Evolutionary conservation across 1,284 basidiomycete species (phyloP), one percentile per base, ranked within the genome.

Genomic region (Tilletia caries): DNA sequence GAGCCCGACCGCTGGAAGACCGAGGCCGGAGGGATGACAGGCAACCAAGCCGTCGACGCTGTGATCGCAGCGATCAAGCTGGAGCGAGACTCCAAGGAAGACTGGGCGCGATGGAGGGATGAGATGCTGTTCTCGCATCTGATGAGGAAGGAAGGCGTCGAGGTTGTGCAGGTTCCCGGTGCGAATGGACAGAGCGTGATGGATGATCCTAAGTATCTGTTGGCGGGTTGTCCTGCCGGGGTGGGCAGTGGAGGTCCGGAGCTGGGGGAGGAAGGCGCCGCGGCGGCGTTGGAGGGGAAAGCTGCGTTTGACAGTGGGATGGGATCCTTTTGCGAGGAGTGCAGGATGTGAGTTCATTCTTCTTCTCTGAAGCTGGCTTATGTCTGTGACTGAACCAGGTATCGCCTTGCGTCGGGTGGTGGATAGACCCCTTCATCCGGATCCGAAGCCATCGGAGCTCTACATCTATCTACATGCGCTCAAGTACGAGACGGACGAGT

Each of bases 391-490:
- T n/a, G n/a, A n/a, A n/a, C n/a, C n/a, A n/a, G n/a, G n/a, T n/a
- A n/a, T n/a, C n/a, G n/a, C n/a, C n/a, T n/a, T n/a, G n/a, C n/a
- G n/a, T n/a, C n/a, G n/a, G n/a, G n/a, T n/a, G n/a, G n/a, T 18
- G 13, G 27, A 20, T 34, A 34, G 58, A 68, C 81, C 81, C 1
- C 71, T 83, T 6, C 67, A 79, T 12, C 77, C 79, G 0, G 81
- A 83, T 41, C 79, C 81, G 1, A 70, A 72, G 62, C 76, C 79
- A 12, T 73, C 76, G 37, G 76, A 80, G 62, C 75, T 83, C 4
- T 82, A 76, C 69, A 83, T 83, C 46, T 83, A 82, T 43, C 68
- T 83, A 34, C 81, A 83, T 58, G 81, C 81, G 13, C 79, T 83
- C 78, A 82, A 81, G 71, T 83, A 83, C 74, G 79, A 80, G 77